Evolutionary conservation across 108 stramenopile species (phyloP).

Genomic region (Schizochytrium sp.): DNA sequence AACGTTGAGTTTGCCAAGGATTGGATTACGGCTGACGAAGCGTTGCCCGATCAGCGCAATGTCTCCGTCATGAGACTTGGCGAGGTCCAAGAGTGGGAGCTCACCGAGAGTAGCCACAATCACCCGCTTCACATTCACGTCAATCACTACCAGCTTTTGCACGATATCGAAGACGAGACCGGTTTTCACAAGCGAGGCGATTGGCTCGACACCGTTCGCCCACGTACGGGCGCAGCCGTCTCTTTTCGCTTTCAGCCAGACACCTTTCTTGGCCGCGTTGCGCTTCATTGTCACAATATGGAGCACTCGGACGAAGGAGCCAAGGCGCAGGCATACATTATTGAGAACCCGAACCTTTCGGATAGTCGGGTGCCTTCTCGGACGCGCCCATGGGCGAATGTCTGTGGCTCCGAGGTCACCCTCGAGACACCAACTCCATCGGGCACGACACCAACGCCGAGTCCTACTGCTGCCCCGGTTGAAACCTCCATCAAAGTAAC

Average conservation of each 20-base stretch:
- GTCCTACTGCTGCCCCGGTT: not conserved
- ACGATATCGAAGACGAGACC: not conserved
- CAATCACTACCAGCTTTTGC: not conserved
- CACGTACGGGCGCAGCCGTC: not conserved
- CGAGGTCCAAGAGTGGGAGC: not conserved
- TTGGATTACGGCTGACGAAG: not conserved
- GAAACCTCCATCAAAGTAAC: not conserved
- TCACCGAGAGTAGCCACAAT: not conserved
- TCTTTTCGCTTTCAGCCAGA: not conserved
- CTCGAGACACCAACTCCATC: not conserved
- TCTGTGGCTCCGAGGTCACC: not conserved
- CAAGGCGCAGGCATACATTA: not conserved
- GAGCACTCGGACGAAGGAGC: not conserved
- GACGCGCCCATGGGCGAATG: not conserved
- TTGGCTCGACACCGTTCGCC: constrained; percentile 1
- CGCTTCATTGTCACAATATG: not conserved
- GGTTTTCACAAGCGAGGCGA: not conserved
- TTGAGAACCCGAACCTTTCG: not conserved
- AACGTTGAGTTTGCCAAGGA: not conserved
- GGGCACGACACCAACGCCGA: not conserved
- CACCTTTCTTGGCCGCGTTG: not conserved
- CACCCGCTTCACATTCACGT: not conserved
- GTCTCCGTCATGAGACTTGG: not conserved
- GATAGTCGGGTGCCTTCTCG: not conserved
- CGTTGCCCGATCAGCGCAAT: not conserved